Evolutionary conservation across 208 protist genomes (phyloP).

Genomic region (Acanthamoeba sp.): DNA sequence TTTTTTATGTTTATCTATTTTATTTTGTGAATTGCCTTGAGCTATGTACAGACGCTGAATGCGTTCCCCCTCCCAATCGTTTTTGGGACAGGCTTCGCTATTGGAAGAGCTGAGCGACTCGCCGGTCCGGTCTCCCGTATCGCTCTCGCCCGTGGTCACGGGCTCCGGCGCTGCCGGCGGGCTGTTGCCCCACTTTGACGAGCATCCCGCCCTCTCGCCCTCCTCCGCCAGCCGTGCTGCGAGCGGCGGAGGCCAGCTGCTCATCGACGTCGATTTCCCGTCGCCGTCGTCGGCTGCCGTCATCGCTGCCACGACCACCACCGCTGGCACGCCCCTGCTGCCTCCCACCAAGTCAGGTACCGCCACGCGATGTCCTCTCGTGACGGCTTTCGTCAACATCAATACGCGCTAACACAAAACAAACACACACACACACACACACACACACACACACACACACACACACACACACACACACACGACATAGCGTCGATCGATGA

Average conservation of each 20-base stretch:
- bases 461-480: too few species aligned
- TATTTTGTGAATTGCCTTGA: too few species aligned
- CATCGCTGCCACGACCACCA: background rate
- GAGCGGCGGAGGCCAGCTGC: background rate
- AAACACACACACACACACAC: too few species aligned
- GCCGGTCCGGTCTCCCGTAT: background rate
- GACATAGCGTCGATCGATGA: background rate
- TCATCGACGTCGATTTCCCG: conserved; percentile 6
- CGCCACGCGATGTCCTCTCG: too few species aligned
- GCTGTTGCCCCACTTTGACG: background rate
- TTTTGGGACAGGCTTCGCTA: background rate
- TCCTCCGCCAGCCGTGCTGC: background rate
- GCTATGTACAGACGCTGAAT: too few species aligned
- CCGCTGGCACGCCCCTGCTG: background rate
- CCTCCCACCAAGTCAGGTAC: background rate
- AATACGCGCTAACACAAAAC: too few species aligned
- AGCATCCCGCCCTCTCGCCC: background rate
- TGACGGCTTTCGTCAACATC: too few species aligned
- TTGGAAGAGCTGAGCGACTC: background rate
- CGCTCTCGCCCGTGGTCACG: background rate
- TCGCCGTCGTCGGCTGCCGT: background rate
- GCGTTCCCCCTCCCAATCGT: too few species aligned
- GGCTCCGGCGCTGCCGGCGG: background rate
- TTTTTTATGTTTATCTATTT: too few species aligned
- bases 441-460: too few species aligned